Conservation (phyloP, 73 alveolate species). For the Uronychia binucleata region DNA sequence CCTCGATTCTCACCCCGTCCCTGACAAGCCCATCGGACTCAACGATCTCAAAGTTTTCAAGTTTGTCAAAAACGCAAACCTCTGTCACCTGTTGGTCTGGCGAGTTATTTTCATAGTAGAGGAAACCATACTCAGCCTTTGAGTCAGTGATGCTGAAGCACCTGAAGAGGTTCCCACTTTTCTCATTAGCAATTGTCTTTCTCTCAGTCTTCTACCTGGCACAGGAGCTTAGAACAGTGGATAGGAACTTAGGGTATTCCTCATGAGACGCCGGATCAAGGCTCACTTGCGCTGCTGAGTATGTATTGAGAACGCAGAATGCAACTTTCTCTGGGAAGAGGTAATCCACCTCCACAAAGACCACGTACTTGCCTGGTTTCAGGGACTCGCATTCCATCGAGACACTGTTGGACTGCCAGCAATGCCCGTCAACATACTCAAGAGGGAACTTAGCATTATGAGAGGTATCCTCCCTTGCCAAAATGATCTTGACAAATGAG, state of each 20-base stretch:
- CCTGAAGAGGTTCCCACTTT: constrained; percentile 35
- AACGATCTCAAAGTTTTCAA: constrained; percentile 44
- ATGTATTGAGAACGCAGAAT: constrained; percentile 11
- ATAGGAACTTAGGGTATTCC: constrained; percentile 19
- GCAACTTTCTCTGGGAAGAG: not conserved
- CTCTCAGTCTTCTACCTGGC: constrained; percentile 38
- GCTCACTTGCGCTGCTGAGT: constrained; percentile 11
- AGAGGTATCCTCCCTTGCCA: not conserved
- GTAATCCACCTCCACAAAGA: constrained; percentile 50
- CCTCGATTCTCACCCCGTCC: not conserved
- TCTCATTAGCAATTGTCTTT: constrained; percentile 8
- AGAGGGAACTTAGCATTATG: not conserved
- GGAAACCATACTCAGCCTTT: constrained; percentile 60
- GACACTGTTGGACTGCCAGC: not conserved
- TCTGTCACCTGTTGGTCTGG: constrained; percentile 7
- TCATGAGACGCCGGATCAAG: not conserved
- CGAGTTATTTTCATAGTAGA: constrained; percentile 56
- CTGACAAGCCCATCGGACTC: constrained; percentile 19
- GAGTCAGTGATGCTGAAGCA: constrained; percentile 43
- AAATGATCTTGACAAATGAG: not conserved
- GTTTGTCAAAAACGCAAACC: constrained; percentile 18
- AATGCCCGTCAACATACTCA: constrained; percentile 19
- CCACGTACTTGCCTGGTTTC: constrained; percentile 42
- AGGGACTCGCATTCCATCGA: constrained; percentile 8
- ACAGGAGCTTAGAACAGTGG: constrained; percentile 33